These are phyloP conservation scores for Nothophoma quercina DNA, from an alignment of 2,329 filamentous ascomycete species.

Conservation along the genomic window DNA sequence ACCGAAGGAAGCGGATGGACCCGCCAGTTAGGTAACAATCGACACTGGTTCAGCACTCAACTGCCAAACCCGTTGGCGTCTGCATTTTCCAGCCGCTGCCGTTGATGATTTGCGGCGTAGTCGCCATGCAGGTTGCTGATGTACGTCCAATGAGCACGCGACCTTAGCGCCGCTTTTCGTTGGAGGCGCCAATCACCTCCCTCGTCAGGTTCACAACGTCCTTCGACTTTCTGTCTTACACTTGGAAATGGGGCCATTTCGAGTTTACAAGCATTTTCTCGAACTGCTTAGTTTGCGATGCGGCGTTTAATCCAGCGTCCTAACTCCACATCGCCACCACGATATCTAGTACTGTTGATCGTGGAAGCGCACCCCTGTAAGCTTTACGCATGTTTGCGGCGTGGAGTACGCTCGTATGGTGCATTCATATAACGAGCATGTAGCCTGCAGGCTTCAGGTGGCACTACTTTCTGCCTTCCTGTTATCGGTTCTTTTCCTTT, in stretches of 20 bases:
- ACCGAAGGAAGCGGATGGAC: constrained; percentile 9
- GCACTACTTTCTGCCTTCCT: constrained; percentile 37
- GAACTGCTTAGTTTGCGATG: constrained; percentile 4
- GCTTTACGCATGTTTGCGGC: constrained; percentile 30
- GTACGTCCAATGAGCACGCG: constrained; percentile 13
- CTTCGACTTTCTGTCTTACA: constrained; percentile 9
- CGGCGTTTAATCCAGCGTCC: constrained; percentile 10
- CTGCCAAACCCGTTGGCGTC: constrained; percentile 14
- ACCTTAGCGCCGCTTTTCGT: constrained; percentile 16
- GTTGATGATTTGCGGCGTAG: constrained; percentile 17
- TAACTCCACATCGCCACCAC: constrained; percentile 18
- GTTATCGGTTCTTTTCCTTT: constrained; percentile 27
- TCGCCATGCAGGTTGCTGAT: constrained; percentile 3
- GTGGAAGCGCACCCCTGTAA: constrained; percentile 11
- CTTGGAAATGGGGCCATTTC: constrained; percentile 7
- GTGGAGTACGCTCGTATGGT: constrained; percentile 34
- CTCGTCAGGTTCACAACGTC: constrained; percentile 5
- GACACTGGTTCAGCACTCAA: constrained; percentile 12
- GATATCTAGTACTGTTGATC: constrained; percentile 1
- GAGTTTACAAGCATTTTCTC: constrained; percentile 10
- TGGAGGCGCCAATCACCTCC: constrained; percentile 9
- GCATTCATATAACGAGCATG: constrained; percentile 42
- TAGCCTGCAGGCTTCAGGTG: constrained; percentile 42
- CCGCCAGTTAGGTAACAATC: constrained; percentile 17
- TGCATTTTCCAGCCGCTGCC: constrained; percentile 19